Evolutionary conservation across 768 basidiomycete species (phyloP).

Genomic region (Rickenella mellea): DNA sequence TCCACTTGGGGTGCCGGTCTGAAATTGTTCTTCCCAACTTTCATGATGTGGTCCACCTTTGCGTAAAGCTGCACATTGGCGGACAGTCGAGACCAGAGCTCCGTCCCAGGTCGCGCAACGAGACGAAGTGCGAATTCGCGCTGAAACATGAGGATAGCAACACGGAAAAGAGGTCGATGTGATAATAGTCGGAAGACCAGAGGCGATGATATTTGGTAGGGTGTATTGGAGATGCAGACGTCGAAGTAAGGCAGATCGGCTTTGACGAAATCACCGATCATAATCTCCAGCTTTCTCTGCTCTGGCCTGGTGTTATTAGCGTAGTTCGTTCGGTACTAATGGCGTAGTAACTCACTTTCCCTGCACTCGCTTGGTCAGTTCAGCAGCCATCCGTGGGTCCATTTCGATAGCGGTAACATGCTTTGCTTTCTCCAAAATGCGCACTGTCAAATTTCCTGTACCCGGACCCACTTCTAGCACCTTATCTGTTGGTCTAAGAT

Average conservation of each 20-base stretch:
- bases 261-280: conserved; percentile 97
- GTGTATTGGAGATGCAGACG: conserved; percentile 98
- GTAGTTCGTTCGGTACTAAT: not conserved
- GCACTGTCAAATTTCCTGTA: conserved; percentile 91
- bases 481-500: conserved; percentile 86
- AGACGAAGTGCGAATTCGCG: conserved; percentile 94
- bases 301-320: conserved; percentile 55
- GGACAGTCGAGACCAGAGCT: conserved; percentile 87
- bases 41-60: conserved; percentile 92
- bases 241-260: conserved; percentile 98
- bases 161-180: conserved; percentile 87
- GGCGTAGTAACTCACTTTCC: conserved; percentile 69
- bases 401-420: conserved; percentile 92
- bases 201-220: conserved; percentile 97
- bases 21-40: conserved; percentile 96
- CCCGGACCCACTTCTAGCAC: conserved; percentile 97
- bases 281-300: conserved; percentile 88
- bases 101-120: conserved; percentile 73
- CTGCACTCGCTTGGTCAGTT: conserved; percentile 93
- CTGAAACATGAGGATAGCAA: conserved; percentile 99
- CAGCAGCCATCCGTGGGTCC: conserved; percentile 98
- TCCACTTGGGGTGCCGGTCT: conserved; percentile 93
- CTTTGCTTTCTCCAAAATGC: conserved; percentile 89
- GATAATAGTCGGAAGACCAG: conserved; percentile 95
- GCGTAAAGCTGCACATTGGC: conserved; percentile 98